Evolutionary conservation across 805 yeast genomes (phyloP), one percentile per base, ranked within the genome.

Genomic region (Ogataea nitratoaversa): DNA sequence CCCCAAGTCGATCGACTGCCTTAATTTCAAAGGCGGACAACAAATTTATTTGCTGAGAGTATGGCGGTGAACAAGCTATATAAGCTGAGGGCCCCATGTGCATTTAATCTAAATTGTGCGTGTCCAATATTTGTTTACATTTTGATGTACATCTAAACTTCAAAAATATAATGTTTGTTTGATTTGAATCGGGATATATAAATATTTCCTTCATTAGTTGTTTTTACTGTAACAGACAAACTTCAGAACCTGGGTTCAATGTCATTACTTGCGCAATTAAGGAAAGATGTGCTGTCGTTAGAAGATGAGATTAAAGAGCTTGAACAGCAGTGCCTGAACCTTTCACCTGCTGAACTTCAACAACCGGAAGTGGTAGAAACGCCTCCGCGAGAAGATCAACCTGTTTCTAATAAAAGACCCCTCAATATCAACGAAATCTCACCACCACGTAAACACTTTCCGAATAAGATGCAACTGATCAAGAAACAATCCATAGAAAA

Each of bases 241-340:
- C n/a, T n/a, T n/a, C n/a, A n/a, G n/a, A n/a, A n/a, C n/a, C n/a
- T n/a, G n/a, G n/a, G n/a, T n/a, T n/a, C n/a, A n/a, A n/a, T n/a
- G n/a, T n/a, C n/a, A n/a, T n/a, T n/a, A n/a, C n/a, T n/a, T n/a
- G n/a, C n/a, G 12, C 30, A 17, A 11, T 20, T 44, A 8, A 34
- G 44, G 12, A 29, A 36, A 11, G 44, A 46, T 19, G 41, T 52
- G 5, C 36, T 43, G 14, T 31, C 34, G 3, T 29, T 53, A 22
- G 50, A 50, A 23, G 24, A 32, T 12, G 52, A 47, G 18, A 30
- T 43, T 3, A 40, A 33, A 19, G 43, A 38, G 13, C 25, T 44
- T 19, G 34, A 43, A 17, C 33, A 30, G 13, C 33, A 36, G 30
- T 34, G 32, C 18, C 19, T 28, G 32, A 27, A 2, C 6, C 17